Evolutionary conservation across 2,329 filamentous ascomycete species (phyloP), one percentile per base, ranked within the genome.

Genomic region (Fusarium dimerum): DNA sequence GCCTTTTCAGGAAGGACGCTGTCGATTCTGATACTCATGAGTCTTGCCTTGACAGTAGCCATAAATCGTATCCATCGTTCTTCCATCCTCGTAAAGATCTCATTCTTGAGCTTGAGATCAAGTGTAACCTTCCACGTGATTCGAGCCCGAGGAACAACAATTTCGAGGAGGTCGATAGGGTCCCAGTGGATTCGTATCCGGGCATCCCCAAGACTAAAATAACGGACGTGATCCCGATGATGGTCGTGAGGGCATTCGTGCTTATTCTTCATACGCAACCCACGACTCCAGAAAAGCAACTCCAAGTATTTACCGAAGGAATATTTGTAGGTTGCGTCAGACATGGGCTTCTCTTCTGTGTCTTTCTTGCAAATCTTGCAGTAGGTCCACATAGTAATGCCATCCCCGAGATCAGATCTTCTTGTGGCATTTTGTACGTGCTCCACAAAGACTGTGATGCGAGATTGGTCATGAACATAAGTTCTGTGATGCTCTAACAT

Each of bases 251-350:
- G 84, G 68, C 95, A 99, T 47, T 71, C 76, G 38, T 89, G 78
- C 29, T 86, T 84, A 43, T 87, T 85, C 59, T 83, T 86, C 62
- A 87, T 85, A 67, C 86, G 89, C 45, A 97, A 76, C 38, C 90
- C 88, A 40, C 85, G 88, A 66, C 92, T 93, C 92, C 93, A 99
- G 71, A 97, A 97, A 3, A 92, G 92, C 16, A 99, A 78, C 72
- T 99, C 94, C n/a, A 99, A 79, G 66, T 97, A 99, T 71, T 99
- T 99, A 11, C 91, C 94, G 66, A 99, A 96, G 0, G 94, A 99
- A 70, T 99, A 99, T 69, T 95, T 97, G 89, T 92, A 99, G 0
- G 92, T 95, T 64, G 86, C 92, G 51, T 92, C 86, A 1, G 93
- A 97, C 91, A 99, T 97, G 32, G 88, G 86, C 60, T 90, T 89